A percentile compares a stretch with the other conserved stretches of the same genome.
Evolutionary conservation across 176 grass and related monocot genomes (phyloP).

Genomic region (Tuctoria greenei): DNA sequence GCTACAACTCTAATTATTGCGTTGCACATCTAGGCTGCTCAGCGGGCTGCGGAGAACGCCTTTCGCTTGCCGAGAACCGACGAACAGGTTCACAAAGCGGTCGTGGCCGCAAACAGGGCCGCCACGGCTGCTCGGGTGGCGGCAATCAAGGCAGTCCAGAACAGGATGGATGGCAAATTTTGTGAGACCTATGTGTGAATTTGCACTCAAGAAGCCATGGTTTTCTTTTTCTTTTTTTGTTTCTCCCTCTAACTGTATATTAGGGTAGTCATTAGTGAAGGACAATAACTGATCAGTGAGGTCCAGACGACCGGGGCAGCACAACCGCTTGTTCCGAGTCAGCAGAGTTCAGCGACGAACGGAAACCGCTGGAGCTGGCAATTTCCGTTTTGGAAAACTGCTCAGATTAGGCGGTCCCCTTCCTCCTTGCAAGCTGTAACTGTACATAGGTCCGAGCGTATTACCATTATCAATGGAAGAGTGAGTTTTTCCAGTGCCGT

Average conservation of each 20-base stretch:
- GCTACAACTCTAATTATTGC: slow-evolving; percentile 27
- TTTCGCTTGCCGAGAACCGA: slow-evolving; percentile 41
- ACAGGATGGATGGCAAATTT: slow-evolving; percentile 71
- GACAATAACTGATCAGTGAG: slow-evolving; percentile 58
- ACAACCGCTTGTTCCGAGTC: slow-evolving; percentile 55
- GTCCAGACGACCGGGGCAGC: slow-evolving; percentile 53
- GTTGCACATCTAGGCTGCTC: slow-evolving; percentile 45
- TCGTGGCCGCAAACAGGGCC: slow-evolving; percentile 50
- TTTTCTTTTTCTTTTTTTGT: background rate
- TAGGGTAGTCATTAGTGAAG: slow-evolving; percentile 56
- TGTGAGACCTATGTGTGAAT: slow-evolving; percentile 59
- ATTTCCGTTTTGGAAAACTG: slow-evolving; percentile 28
- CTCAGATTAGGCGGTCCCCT: slow-evolving; percentile 40
- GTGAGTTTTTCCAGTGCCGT: slow-evolving; percentile 26
- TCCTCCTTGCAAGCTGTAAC: slow-evolving; percentile 49
- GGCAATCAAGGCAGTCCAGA: slow-evolving; percentile 70
- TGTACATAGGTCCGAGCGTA: slow-evolving; percentile 57
- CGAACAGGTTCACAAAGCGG: slow-evolving; percentile 56
- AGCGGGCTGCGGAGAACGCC: slow-evolving; percentile 38
- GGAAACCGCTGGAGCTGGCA: slow-evolving; percentile 36
- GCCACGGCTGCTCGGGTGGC: slow-evolving; percentile 53
- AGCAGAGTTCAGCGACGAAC: slow-evolving; percentile 46
- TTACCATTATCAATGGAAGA: slow-evolving; percentile 48
- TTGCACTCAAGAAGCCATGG: slow-evolving; percentile 28
- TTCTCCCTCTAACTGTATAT: slow-evolving; percentile 58